Percentiles rank a stretch among this genome's conserved stretches.
Evolutionary conservation across 2,329 filamentous ascomycete species (phyloP).

Genomic region (Domatiomyces globalis): DNA sequence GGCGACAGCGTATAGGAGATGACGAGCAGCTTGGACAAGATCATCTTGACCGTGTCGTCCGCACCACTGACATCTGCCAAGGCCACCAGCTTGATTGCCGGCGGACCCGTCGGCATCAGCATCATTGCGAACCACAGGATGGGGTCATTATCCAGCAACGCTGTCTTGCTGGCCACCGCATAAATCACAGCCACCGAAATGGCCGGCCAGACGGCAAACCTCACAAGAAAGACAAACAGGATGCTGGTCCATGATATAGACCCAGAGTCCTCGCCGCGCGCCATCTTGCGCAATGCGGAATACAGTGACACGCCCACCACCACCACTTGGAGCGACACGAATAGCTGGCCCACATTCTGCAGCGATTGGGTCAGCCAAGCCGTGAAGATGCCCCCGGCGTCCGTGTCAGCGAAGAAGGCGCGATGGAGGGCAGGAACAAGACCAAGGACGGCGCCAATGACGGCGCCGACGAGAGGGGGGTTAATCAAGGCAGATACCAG

Average conservation of each 20-base stretch:
- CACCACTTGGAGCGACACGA: conserved; percentile 51
- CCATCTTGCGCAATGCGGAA: conserved; percentile 36
- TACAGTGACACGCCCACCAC: conserved; percentile 54
- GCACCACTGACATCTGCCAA: conserved; percentile 29
- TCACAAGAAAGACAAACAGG: conserved; percentile 38
- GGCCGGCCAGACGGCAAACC: conserved; percentile 48
- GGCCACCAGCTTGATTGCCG: conserved; percentile 41
- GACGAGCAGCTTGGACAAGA: conserved; percentile 39
- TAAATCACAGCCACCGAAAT: conserved; percentile 44
- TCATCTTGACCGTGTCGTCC: conserved; percentile 37
- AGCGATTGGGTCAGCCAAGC: conserved; percentile 52
- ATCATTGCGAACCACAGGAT: conserved; percentile 54
- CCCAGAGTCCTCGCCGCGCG: conserved; percentile 28
- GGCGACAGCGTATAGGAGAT: conserved; percentile 13
- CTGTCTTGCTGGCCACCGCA: conserved; percentile 38
- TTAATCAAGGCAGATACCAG: conserved; percentile 43
- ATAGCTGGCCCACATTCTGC: conserved; percentile 48
- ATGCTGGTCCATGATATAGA: conserved; percentile 37
- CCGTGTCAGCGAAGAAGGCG: conserved; percentile 45
- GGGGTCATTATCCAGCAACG: conserved; percentile 41
- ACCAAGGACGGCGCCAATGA: conserved; percentile 45
- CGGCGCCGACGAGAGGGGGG: conserved; percentile 46
- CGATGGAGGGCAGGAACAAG: conserved; percentile 45
- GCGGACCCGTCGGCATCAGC: conserved; percentile 44
- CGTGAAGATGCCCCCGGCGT: conserved; percentile 49